Percentiles rank a stretch among this genome's conserved stretches.
These are phyloP conservation scores for Coemansia sp. DNA, from an alignment of 192 early-diverging fungal genomes.

Conservation along the genomic window DNA sequence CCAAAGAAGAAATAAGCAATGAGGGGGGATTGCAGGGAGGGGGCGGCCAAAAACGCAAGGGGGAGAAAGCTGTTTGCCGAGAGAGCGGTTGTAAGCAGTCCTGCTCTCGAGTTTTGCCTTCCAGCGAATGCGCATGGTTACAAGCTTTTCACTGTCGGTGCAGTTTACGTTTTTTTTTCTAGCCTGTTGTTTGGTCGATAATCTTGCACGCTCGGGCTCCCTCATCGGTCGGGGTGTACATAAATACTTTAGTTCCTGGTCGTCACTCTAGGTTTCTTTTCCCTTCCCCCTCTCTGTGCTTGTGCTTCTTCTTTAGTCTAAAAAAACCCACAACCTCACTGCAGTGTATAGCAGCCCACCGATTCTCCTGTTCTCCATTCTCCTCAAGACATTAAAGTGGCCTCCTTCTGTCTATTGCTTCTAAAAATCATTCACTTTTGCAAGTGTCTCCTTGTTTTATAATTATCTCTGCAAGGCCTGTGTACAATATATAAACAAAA, in stretches of 20 bases:
- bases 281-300: constrained; percentile 8
- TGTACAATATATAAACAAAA: constrained; percentile 10
- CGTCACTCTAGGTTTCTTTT: constrained; percentile 5
- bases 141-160: constrained; percentile 12
- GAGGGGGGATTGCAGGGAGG: constrained; percentile 16
- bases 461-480: constrained; percentile 8
- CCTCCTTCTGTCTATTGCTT: not conserved
- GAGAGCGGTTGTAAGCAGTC: too few relatives aligned
- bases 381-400: not conserved
- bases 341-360: not conserved
- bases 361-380: not conserved
- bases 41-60: constrained; percentile 10
- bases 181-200: constrained; percentile 19
- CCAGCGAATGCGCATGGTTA: constrained; percentile 30
- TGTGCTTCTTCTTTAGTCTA: constrained; percentile 9
- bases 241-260: constrained; percentile 53
- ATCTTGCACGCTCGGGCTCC: constrained; percentile 54
- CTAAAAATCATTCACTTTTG: not conserved
- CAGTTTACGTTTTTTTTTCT: constrained; percentile 8
- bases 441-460: not conserved
- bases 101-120: constrained; percentile 20
- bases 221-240: constrained; percentile 27
- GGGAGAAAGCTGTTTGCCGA: constrained; percentile 15
- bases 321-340: not conserved
- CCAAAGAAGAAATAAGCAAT: not conserved